Base-by-base conservation (phyloP, 192 early-diverging fungal species). In the Coemansia erecta region DNA sequence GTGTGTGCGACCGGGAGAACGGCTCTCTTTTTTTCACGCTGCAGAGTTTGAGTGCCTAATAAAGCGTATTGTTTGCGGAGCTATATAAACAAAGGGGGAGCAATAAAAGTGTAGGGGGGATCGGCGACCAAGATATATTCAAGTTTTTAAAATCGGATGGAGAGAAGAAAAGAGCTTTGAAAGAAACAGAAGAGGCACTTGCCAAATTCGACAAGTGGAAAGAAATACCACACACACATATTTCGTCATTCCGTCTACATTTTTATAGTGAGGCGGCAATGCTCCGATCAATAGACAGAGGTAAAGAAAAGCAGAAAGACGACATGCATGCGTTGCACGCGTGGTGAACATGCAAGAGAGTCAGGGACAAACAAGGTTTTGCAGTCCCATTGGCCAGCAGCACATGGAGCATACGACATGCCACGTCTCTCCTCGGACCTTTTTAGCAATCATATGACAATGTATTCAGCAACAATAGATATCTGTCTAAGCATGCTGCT, bases 401-500 rank as follows among this genome's bases (percentile, higher is more conserved):
- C 35, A 9, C 35, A 7, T 37, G 10, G 35, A 11, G 10, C 3
- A 37, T 37, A 37, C 35, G 35, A 2, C 35, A 37, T 37, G 6
- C 35, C 35, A 37, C 35, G 8, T 37, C 35, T 37, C 10, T n/a
- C 10, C 35, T 37, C 35, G 28, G n/a, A 31, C 24, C 31, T 53
- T 28, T 2, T 8, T 23, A 15, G 2, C 4, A 54, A 54, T 18
- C 0, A 45, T 21, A 45, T 37, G 35, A 9, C 5, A 45, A 45
- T 19, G 44, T 19, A 45, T 45, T 45, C 4, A 45, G n/a, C 5
- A 21, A 17, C 19, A 45, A n/a, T 6, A 17, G 5, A 1, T 17
- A 45, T 37, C 46, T 19, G 33, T 59, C 47, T 33, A 41, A 1
- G 61, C 50, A 31, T 76, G 59, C 53, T 52, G 53, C 53, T 73